Evolutionary conservation across 176 grass and related monocot species (phyloP), one percentile per base, ranked within the genome.

Genomic region (Carex myosuroides): DNA sequence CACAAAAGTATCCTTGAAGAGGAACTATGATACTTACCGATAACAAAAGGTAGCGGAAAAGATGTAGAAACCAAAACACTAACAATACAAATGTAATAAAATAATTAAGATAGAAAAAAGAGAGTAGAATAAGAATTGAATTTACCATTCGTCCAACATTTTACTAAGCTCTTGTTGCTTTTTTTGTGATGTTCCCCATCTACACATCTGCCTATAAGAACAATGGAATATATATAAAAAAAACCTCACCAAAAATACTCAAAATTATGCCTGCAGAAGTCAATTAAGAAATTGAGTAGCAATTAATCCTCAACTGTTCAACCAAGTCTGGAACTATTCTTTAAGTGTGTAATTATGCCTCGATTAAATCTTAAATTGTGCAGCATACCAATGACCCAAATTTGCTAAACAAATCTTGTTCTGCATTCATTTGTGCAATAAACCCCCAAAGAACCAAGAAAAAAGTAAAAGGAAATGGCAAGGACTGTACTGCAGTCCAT

Each of bases 121-220:
- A 54, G 79, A 76, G 29, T 79, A 65, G 24, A 17, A 70, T 84
- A 62, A 52, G 54, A n/a, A 13, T 63, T 41, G 5, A 60, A 80
- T 37, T 87, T 98, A 98, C 95, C 92, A 98, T 92, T 98, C 92
- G 30, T 98, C 95, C 90, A 98, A 86, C 95, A 98, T 92, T 95
- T 95, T 93, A 82, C 86, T 86, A 87, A 98, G 92, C 46, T 98
- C 87, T 84, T 56, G 93, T 87, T 98, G 95, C 84, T 92, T 98
- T 68, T 82, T 87, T 50, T 85, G 63, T 89, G 92, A 98, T 85
- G 91, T 98, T 83, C 95, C 91, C 92, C 92, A 98, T 63, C 33
- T 95, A 84, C 91, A 89, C 95, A 98, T 93, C 80, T 95, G 95
- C 85, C 92, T 98, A 82, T 63, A 64, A 88, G 87, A 46, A 84